Evolutionary conservation across 148 eudicot species (phyloP), one percentile per base, ranked within the genome.

Genomic region (Pharnaceum exiguum): DNA sequence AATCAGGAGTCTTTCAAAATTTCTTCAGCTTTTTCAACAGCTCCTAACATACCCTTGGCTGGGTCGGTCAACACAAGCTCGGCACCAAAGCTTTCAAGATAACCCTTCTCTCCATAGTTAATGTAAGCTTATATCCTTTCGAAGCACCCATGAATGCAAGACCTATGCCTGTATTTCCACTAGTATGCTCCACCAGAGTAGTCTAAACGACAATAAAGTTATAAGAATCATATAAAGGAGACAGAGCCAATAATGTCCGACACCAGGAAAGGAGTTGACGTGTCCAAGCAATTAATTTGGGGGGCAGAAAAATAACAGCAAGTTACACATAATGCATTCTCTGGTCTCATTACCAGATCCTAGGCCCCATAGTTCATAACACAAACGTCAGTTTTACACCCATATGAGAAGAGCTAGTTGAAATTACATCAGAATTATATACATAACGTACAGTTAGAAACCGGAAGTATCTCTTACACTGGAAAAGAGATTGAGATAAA

Each of bases 121-220:
- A 69, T 63, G 83, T 82, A 46, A 94, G 82, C 67, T 75, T 89
- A 70, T 94, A 94, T 65, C 99, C 99, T 75, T 73, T 89, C 66
- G 96, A 79, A 71, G 99, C 99, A 69, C 96, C 99, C 29, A 89
- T 83, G 63, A 94, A 94, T 42, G 99, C 95, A 65, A 89, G 99
- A 19, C 96, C 99, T 26, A 94, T 94, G 67, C 99, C 99, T 4
- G 99, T 94, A 54, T 94, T 94, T 40, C 99, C 99, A 78, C 99
- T 94, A 1, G 99, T 94, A 49, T 96, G 91, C 68, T 94, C 99
- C 79, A 94, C 96, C 47, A 94, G 73, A 52, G 85, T 71, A 66
- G 85, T 94, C 99, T 94, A 61, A 26, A 65, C 25, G 31, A 38
- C 17, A 55, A 53, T 36, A 66, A 52, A 55, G 19, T 10, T 13